Conservation (phyloP, 1,284 basidiomycete genomes). For the Inonotus obliquus region DNA sequence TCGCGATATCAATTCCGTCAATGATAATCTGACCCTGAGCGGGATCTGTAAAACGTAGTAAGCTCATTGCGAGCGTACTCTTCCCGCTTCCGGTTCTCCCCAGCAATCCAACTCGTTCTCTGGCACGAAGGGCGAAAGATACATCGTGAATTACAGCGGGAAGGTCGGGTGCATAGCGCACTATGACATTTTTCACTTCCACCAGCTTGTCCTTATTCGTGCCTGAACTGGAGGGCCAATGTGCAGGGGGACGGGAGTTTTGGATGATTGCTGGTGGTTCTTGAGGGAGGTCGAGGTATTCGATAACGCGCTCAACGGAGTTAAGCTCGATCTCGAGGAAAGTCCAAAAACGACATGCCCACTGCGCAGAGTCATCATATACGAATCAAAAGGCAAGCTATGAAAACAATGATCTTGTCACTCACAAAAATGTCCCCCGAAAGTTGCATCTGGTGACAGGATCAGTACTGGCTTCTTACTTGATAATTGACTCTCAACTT, state of each 20-base stretch:
- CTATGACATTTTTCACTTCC: conserved; percentile 47
- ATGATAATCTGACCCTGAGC: conserved; percentile 73
- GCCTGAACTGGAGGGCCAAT: conserved; percentile 76
- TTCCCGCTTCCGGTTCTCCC: conserved; percentile 62
- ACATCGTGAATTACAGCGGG: conserved; percentile 77
- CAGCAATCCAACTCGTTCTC: conserved; percentile 67
- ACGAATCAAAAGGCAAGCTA: not conserved
- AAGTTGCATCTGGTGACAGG: conserved; percentile 42
- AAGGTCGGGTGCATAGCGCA: conserved; percentile 83
- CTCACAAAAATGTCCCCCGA: conserved; percentile 47
- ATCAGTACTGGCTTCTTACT: not conserved
- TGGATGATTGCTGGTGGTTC: conserved; percentile 75
- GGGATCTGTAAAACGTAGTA: conserved; percentile 88
- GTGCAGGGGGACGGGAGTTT: conserved; percentile 66
- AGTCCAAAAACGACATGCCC: conserved; percentile 62
- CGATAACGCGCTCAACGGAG: conserved; percentile 83
- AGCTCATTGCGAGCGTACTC: conserved; percentile 77
- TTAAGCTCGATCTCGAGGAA: conserved; percentile 64
- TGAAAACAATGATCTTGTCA: not conserved
- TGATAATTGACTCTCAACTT: not conserved
- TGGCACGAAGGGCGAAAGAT: conserved; percentile 59
- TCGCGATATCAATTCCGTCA: conserved; percentile 87
- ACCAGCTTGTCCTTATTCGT: conserved; percentile 23
- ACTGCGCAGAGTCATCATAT: conserved; percentile 24
- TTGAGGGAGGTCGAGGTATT: conserved; percentile 85